Evolutionary conservation across 2,329 filamentous ascomycete genomes (phyloP).

Genomic region (Drechslera avenae): DNA sequence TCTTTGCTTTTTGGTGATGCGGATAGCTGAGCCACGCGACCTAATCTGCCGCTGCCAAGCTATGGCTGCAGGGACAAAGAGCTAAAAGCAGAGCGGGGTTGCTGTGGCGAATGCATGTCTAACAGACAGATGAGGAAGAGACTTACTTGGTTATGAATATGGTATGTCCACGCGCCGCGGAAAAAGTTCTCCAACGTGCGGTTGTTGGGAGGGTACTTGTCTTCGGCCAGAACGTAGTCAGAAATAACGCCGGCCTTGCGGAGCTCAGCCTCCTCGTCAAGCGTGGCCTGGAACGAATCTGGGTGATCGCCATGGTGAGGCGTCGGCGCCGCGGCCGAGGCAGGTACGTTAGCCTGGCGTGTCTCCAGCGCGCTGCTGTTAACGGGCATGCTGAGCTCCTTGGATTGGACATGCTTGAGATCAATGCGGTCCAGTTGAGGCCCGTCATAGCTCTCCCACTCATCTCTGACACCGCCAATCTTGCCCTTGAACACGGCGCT

Average conservation of each 20-base stretch:
- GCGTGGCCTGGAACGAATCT: slow-evolving; percentile 49
- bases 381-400: slow-evolving; percentile 29
- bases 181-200: slow-evolving; percentile 63
- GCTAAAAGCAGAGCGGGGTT: slow-evolving; percentile 4
- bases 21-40: not conserved
- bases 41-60: slow-evolving; percentile 1
- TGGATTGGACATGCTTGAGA: slow-evolving; percentile 32
- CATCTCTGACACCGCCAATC: slow-evolving; percentile 53
- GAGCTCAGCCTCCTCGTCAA: slow-evolving; percentile 49
- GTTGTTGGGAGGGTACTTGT: slow-evolving; percentile 62
- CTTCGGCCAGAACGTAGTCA: slow-evolving; percentile 56
- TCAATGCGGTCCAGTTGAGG: slow-evolving; percentile 48
- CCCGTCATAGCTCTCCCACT: slow-evolving; percentile 60
- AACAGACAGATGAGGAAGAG: not conserved
- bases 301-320: slow-evolving; percentile 30
- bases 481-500: slow-evolving; percentile 58
- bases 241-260: slow-evolving; percentile 49
- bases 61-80: slow-evolving; percentile 8
- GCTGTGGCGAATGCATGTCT: not conserved
- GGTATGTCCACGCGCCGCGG: slow-evolving; percentile 62
- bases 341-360: slow-evolving; percentile 31
- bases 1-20: not conserved
- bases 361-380: slow-evolving; percentile 16
- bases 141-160: slow-evolving; percentile 62
- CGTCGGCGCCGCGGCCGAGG: slow-evolving; percentile 36